Percentiles rank a stretch among this genome's conserved stretches.
phyloP scores from a whole-genome alignment of 2,329 filamentous ascomycete species.

The Trichoderma afroharzianum region DNA sequence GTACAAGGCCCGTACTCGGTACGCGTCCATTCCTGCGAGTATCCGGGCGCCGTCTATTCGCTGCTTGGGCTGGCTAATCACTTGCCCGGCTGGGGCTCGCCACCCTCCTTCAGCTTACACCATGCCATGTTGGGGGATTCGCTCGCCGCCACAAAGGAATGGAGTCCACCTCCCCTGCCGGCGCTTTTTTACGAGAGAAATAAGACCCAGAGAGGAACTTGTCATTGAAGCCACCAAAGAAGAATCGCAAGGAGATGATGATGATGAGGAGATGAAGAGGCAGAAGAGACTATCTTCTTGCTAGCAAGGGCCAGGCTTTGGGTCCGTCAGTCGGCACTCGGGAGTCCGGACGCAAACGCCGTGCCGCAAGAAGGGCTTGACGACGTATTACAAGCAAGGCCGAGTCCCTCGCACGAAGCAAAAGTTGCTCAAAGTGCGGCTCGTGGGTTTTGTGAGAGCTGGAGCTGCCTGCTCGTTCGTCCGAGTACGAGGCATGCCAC shows the following conservation, averaged over 20 bases:
- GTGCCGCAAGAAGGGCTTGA: not conserved
- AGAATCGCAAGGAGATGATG: not conserved
- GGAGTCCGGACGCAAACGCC: not conserved
- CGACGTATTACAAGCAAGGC: not conserved
- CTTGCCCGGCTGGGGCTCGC: slow-evolving; percentile 6
- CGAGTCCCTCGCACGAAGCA: not conserved
- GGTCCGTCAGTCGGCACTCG: not conserved
- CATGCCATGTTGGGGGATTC: slow-evolving; percentile 17
- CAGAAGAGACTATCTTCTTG: not conserved
- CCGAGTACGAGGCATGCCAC: not conserved
- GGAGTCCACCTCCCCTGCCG: slow-evolving; percentile 7
- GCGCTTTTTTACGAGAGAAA: not conserved
- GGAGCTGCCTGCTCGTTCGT: not conserved
- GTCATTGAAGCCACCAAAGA: not conserved
- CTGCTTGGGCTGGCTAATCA: not conserved
- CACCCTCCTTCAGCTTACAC: slow-evolving; percentile 16
- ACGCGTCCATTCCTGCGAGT: not conserved
- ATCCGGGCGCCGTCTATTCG: slow-evolving; percentile 3
- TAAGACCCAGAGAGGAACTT: not conserved
- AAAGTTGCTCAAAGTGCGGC: not conserved
- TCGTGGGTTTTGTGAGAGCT: not conserved
- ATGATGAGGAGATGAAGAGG: not conserved
- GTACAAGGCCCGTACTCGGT: not conserved
- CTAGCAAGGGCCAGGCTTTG: not conserved
- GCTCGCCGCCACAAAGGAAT: slow-evolving; percentile 18